Percentiles rank a stretch among this genome's conserved stretches.
These are phyloP conservation scores for Halophytophthora batemanensis DNA, from an alignment of 352 stramenopile genomes.

Conservation along the genomic window DNA sequence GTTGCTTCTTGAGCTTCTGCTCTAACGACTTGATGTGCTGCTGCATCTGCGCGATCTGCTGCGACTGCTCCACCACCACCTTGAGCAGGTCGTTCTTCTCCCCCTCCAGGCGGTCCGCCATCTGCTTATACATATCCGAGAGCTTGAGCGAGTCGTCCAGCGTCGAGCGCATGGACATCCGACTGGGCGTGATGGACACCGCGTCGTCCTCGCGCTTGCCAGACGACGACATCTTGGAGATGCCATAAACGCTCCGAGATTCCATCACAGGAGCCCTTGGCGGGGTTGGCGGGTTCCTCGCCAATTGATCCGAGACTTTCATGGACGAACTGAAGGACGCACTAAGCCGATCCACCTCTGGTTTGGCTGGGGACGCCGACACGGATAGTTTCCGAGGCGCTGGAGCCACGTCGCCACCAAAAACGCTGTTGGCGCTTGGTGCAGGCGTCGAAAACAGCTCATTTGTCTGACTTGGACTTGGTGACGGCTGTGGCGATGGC, in stretches of 20 bases:
- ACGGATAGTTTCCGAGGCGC: slow-evolving; percentile 4
- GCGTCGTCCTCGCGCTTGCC: slow-evolving; percentile 30
- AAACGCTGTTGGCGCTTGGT: slow-evolving; percentile 37
- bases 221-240: slow-evolving; percentile 10
- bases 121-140: slow-evolving; percentile 85
- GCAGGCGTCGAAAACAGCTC: slow-evolving; percentile 33
- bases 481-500: slow-evolving; percentile 1
- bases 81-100: slow-evolving; percentile 78
- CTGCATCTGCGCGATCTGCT: slow-evolving; percentile 77
- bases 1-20: slow-evolving; percentile 44
- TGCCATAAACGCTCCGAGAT: slow-evolving; percentile 14
- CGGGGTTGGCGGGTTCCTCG: slow-evolving; percentile 21
- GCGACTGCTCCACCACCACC: slow-evolving; percentile 58
- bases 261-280: slow-evolving; percentile 7
- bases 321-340: slow-evolving; percentile 13
- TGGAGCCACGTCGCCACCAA: slow-evolving; percentile 16
- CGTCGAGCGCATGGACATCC: slow-evolving; percentile 41
- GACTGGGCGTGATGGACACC: slow-evolving; percentile 27
- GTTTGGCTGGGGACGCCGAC: slow-evolving; percentile 12
- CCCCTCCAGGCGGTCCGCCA: slow-evolving; percentile 63
- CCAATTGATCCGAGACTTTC: slow-evolving; percentile 10
- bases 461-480: slow-evolving; percentile 22
- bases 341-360: slow-evolving; percentile 10
- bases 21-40: slow-evolving; percentile 74
- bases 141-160: slow-evolving; percentile 60